These are phyloP conservation scores for Mucor saturninus DNA, from an alignment of 371 early-diverging fungal species.

Conservation along the genomic window DNA sequence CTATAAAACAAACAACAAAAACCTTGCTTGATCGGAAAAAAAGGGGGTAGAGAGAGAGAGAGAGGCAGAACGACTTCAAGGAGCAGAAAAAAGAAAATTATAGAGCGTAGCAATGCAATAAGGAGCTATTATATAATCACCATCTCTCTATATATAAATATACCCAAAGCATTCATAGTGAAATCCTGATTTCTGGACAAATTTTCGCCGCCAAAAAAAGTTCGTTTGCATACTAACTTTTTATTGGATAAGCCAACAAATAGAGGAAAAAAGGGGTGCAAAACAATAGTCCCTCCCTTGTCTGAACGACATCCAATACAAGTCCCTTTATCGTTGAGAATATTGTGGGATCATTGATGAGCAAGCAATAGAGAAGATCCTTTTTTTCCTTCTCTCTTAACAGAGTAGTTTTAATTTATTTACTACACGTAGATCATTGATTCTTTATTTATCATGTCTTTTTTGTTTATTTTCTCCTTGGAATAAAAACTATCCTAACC, in stretches of 20 bases:
- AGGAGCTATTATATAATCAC: not conserved
- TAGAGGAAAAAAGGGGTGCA: not conserved
- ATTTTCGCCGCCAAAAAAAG: not conserved
- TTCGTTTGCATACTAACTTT: not conserved
- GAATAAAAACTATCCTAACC: slow-evolving; percentile 14
- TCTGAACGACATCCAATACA: not conserved
- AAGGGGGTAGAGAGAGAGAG: too few species aligned
- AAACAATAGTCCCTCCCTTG: not conserved
- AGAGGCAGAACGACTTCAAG: too few species aligned
- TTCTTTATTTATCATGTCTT: slow-evolving; percentile 12
- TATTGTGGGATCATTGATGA: not conserved
- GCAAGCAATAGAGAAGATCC: not conserved
- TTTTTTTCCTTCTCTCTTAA: not conserved
- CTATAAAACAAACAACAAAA: too few species aligned
- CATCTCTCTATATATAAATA: not conserved
- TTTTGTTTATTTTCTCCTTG: slow-evolving; percentile 18
- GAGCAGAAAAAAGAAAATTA: too few species aligned
- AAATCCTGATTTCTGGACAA: slow-evolving; percentile 1
- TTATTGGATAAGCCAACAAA: slow-evolving; percentile 7
- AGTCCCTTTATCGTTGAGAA: not conserved
- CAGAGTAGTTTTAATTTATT: not conserved
- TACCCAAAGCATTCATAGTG: not conserved
- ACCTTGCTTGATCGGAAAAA: too few species aligned
- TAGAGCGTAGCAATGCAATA: not conserved
- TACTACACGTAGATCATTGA: slow-evolving; percentile 3